These are phyloP conservation scores for Epichloe elymi DNA, from an alignment of 2,329 filamentous ascomycete species.

Conservation along the genomic window DNA sequence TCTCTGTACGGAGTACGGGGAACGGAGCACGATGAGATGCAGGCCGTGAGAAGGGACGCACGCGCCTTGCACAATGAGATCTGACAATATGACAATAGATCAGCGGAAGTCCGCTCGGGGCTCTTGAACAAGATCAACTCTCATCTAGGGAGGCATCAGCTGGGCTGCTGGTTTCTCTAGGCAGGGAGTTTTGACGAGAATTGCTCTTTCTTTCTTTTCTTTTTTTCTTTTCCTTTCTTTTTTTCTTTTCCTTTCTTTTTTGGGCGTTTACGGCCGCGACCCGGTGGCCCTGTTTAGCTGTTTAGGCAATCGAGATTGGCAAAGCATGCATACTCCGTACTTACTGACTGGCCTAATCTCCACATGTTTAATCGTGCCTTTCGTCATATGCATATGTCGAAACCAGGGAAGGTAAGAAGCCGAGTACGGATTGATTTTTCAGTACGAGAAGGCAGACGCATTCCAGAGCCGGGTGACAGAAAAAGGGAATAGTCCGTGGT, in stretches of 20 bases:
- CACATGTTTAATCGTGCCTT: not conserved
- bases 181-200: no score
- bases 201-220: not conserved
- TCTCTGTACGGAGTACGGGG: not conserved
- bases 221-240: not conserved
- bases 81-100: no score
- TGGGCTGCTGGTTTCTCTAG: no score
- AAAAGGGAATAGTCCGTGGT: not conserved
- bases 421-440: not conserved
- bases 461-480: not conserved
- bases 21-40: not conserved
- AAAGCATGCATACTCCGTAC: not conserved
- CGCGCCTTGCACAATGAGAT: no score
- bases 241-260: no score
- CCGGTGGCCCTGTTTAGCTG: not conserved
- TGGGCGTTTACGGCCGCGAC: no score
- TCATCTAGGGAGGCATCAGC: no score
- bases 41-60: not conserved
- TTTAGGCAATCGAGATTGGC: not conserved
- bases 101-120: no score
- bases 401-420: not conserved
- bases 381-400: not conserved
- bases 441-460: not conserved
- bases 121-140: not conserved
- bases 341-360: no score